These are phyloP conservation scores for Ustilago lituana DNA, from an alignment of 1,284 basidiomycete genomes.

Conservation along the genomic window DNA sequence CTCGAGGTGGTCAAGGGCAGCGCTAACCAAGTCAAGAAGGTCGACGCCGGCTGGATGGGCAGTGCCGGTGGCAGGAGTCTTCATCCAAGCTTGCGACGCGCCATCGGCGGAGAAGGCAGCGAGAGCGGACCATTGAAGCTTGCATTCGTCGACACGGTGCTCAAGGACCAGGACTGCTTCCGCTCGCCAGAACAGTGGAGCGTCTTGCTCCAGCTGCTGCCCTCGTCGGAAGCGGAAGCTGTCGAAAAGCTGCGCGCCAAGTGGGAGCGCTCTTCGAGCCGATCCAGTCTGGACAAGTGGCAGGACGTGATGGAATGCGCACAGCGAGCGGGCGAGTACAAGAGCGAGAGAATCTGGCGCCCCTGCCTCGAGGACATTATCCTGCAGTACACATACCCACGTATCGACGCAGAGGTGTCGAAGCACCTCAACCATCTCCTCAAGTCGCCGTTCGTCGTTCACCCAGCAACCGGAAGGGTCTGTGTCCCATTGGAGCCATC, in stretches of 20 bases:
- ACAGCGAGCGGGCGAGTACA: constrained; percentile 61
- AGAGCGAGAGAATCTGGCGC: constrained; percentile 55
- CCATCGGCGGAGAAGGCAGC: constrained; percentile 66
- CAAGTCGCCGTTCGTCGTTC: constrained; percentile 95
- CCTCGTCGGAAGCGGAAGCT: constrained; percentile 67
- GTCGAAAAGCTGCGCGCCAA: constrained; percentile 70
- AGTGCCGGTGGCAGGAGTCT: constrained; percentile 73
- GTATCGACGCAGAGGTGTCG: constrained; percentile 95
- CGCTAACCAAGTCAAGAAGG: constrained; percentile 83
- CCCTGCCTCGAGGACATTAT: constrained; percentile 79
- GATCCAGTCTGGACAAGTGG: constrained; percentile 79
- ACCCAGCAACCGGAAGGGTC: constrained; percentile 93
- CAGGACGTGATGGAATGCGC: constrained; percentile 71
- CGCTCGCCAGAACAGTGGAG: constrained; percentile 77
- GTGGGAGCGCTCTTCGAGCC: constrained; percentile 74
- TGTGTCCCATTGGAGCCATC: constrained; percentile 90
- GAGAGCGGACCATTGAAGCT: constrained; percentile 70
- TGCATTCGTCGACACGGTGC: constrained; percentile 77
- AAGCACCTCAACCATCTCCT: constrained; percentile 97
- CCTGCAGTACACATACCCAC: constrained; percentile 93
- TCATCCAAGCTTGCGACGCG: constrained; percentile 62
- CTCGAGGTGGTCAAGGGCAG: constrained; percentile 83
- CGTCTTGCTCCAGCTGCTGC: constrained; percentile 79
- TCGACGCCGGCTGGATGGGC: constrained; percentile 73
- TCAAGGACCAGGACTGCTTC: constrained; percentile 90